Percentiles rank a stretch among this genome's conserved stretches.
These are phyloP conservation scores for Talaromyces sp. DNA, from an alignment of 2,329 filamentous ascomycete species.

Conservation along the genomic window DNA sequence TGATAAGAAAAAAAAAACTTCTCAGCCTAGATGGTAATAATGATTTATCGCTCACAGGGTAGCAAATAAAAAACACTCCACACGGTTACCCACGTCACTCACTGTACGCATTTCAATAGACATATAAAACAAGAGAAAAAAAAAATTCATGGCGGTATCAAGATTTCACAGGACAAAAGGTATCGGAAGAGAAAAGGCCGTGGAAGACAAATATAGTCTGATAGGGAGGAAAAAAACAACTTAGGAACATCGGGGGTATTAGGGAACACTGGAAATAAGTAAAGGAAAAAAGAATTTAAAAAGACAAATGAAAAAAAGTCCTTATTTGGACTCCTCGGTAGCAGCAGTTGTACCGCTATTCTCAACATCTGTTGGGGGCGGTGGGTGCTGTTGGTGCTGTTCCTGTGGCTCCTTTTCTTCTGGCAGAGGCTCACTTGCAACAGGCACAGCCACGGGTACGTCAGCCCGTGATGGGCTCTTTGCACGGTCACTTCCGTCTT, in stretches of 20 bases:
- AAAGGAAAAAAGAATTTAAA: too few species aligned
- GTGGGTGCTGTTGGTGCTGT: background rate
- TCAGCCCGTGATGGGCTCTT: constrained; percentile 44
- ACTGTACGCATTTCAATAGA: background rate
- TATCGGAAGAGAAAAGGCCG: background rate
- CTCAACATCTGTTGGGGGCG: background rate
- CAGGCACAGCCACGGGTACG: background rate
- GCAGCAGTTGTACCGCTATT: background rate
- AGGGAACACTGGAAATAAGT: background rate
- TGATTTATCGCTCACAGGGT: background rate
- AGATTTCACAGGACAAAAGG: constrained; percentile 1
- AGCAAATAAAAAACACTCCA: background rate
- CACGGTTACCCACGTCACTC: background rate
- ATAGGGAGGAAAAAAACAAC: background rate
- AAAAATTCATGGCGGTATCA: background rate
- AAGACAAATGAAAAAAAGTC: background rate
- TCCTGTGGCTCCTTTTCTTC: constrained; percentile 3
- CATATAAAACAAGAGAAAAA: background rate
- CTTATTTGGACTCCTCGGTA: background rate
- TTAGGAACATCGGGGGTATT: background rate
- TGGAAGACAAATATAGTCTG: background rate
- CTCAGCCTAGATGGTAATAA: background rate
- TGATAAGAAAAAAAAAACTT: background rate
- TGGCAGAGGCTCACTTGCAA: background rate
- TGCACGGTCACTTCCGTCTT: constrained; percentile 49